Conservation (phyloP, 164 flowering plant species). For the Vitis riparia region DNA sequence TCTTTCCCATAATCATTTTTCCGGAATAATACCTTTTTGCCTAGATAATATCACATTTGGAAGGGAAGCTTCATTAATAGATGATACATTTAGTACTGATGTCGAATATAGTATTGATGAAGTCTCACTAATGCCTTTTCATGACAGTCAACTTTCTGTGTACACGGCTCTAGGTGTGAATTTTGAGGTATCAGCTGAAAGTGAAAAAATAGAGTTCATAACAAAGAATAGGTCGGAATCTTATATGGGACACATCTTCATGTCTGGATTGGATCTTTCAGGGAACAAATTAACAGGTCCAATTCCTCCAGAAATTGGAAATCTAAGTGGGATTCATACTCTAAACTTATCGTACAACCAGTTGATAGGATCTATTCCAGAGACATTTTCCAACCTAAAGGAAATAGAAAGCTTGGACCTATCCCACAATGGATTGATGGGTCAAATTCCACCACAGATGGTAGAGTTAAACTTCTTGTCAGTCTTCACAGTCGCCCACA, state of each 20-base stretch:
- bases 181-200: too few species aligned
- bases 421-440: too few species aligned
- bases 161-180: too few species aligned
- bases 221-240: conserved; percentile 8
- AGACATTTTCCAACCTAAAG: conserved; percentile 11
- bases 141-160: too few species aligned
- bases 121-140: too few species aligned
- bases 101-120: background rate
- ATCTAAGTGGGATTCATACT: background rate
- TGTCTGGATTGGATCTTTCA: conserved; percentile 28
- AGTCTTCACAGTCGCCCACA: too few species aligned
- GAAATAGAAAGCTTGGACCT: conserved; percentile 13
- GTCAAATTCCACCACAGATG: too few species aligned
- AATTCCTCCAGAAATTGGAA: conserved; percentile 25
- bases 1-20: conserved; percentile 6
- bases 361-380: conserved; percentile 16
- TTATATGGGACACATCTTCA: conserved; percentile 7
- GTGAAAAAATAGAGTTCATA: too few species aligned
- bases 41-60: conserved; percentile 5
- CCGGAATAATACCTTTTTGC: conserved; percentile 18
- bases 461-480: too few species aligned
- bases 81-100: background rate
- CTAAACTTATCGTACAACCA: conserved; percentile 24
- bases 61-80: background rate
- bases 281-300: conserved; percentile 15